A percentile compares a stretch with the other conserved stretches of the same genome.
Conservation (phyloP, 2,329 filamentous ascomycete genomes). For the Fusarium keratoplasticum region DNA sequence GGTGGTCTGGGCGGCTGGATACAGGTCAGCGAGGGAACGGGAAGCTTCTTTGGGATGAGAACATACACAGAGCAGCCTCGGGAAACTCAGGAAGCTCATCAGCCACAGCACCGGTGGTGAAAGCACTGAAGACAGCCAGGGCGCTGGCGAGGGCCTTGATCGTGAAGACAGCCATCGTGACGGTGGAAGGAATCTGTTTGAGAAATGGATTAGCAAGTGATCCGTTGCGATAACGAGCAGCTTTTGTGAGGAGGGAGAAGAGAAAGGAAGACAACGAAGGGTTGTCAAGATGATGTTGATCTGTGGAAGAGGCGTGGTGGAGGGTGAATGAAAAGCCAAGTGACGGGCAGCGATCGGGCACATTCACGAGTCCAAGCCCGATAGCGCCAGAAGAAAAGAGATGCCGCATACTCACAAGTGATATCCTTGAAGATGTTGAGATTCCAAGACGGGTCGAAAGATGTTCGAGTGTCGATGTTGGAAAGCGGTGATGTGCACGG, state of each 20-base stretch:
- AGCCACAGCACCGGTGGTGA: slow-evolving; percentile 30
- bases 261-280: neutral
- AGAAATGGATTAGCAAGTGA: neutral
- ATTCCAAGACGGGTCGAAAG: slow-evolving; percentile 1
- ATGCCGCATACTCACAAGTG: neutral
- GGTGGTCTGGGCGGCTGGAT: slow-evolving; percentile 44
- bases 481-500: slow-evolving; percentile 7
- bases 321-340: neutral
- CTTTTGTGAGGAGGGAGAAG: no score
- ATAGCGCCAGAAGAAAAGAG: neutral
- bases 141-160: slow-evolving; percentile 41
- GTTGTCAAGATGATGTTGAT: neutral
- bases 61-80: slow-evolving; percentile 38
- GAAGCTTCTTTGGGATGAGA: neutral
- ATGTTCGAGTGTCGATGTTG: slow-evolving; percentile 16
- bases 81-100: slow-evolving; percentile 1
- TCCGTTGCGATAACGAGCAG: neutral
- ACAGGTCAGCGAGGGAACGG: slow-evolving; percentile 2
- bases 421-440: slow-evolving; percentile 17
- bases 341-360: neutral
- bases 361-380: neutral
- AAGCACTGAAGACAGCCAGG: slow-evolving; percentile 38
- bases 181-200: slow-evolving; percentile 20
- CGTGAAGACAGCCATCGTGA: slow-evolving; percentile 46
- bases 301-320: neutral